Evolutionary conservation across 805 yeast species (phyloP).

Genomic region (Candida pseudoglaebosa): DNA sequence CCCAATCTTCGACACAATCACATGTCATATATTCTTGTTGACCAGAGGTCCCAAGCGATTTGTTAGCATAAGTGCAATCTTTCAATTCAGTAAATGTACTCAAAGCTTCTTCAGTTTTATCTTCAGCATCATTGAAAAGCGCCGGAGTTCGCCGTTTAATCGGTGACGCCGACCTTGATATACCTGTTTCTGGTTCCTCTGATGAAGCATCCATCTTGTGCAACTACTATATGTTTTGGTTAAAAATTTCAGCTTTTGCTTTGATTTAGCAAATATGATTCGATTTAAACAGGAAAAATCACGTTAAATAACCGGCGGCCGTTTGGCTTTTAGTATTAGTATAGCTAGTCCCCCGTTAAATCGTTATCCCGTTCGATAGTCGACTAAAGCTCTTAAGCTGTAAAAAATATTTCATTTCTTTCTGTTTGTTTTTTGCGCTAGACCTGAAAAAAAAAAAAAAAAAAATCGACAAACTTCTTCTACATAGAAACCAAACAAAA

Average conservation of each 20-base stretch:
- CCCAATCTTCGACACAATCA: conserved; percentile 68
- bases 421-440: no score
- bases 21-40: conserved; percentile 86
- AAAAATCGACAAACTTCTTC: no score
- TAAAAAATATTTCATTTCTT: no score
- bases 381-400: no score
- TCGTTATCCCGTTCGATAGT: no score
- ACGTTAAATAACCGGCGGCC: no score
- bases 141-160: conserved; percentile 8
- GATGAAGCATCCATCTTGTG: conserved; percentile 2
- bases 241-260: neutral
- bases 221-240: neutral
- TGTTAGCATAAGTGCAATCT: conserved; percentile 60
- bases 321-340: no score
- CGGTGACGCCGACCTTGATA: neutral
- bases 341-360: no score
- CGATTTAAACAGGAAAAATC: no score
- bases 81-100: conserved; percentile 51
- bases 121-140: conserved; percentile 40
- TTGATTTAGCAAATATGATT: no score
- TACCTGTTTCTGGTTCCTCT: conserved; percentile 1
- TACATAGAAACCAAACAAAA: no score
- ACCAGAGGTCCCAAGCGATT: conserved; percentile 63
- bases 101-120: conserved; percentile 68
- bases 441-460: no score